A percentile compares a stretch with the other conserved stretches of the same genome.
Evolutionary conservation across 23 red algal species (phyloP).

Genomic region (Cyanidium caldarium): DNA sequence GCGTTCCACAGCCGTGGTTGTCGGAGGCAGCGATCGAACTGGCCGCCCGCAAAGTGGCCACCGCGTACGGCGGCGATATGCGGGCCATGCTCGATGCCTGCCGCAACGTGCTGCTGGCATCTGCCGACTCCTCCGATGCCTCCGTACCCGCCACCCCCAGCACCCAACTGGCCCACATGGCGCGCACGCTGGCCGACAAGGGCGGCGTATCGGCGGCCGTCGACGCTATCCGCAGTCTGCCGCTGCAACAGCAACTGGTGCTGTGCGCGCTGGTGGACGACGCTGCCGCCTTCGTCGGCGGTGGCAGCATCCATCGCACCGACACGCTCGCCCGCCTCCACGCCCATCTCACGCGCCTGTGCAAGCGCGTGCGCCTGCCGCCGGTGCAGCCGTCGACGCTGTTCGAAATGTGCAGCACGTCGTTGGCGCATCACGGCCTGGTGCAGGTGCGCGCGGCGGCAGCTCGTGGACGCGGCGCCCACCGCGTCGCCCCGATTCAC

Average conservation of each 20-base stretch:
- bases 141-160: background rate
- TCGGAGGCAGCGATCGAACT: constrained; percentile 20
- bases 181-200: background rate
- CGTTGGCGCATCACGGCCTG: constrained; percentile 33
- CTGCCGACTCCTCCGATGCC: background rate
- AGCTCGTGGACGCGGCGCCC: background rate
- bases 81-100: constrained; percentile 43
- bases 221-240: constrained; percentile 24
- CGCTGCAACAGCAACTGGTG: constrained; percentile 41
- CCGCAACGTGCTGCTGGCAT: background rate
- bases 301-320: background rate
- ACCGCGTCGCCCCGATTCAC: background rate
- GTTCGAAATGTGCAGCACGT: constrained; percentile 36
- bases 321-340: constrained; percentile 27
- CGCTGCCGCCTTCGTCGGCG: background rate
- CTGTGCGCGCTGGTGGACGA: constrained; percentile 23
- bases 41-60: constrained; percentile 37
- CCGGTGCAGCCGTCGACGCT: constrained; percentile 20
- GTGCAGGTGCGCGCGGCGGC: constrained; percentile 8
- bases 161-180: background rate
- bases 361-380: constrained; percentile 10
- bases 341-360: constrained; percentile 12
- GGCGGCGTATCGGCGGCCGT: constrained; percentile 16
- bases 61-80: constrained; percentile 30
- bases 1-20: too few relatives aligned